Conservation (phyloP, 352 stramenopile genomes). For the Phytophthora pisi region DNA sequence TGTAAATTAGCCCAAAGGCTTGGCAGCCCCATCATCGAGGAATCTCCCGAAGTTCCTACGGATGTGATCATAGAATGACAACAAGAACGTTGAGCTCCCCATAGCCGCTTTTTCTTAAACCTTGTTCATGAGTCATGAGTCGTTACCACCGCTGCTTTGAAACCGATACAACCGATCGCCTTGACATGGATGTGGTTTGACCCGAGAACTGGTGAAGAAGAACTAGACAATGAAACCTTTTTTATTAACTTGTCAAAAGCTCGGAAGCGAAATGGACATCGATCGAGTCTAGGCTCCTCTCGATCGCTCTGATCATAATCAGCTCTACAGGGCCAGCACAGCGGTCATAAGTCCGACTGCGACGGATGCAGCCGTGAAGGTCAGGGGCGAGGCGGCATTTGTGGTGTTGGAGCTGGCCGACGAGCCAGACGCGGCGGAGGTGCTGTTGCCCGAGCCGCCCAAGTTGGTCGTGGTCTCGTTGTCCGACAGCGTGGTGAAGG, state of each 20-base stretch:
- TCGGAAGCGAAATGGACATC: constrained; percentile 33
- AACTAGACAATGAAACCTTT: constrained; percentile 9
- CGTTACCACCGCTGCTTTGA: no score
- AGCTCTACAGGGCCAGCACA: constrained; percentile 27
- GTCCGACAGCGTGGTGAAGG: constrained; percentile 45
- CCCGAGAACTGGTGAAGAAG: neutral
- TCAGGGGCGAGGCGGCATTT: constrained; percentile 12
- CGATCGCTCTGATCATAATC: constrained; percentile 22
- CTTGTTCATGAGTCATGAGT: no score
- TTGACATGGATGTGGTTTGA: no score
- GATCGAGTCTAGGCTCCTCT: constrained; percentile 1
- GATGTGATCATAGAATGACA: no score
- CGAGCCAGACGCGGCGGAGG: constrained; percentile 12
- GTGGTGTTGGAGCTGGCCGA: constrained; percentile 7
- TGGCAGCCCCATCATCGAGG: no score
- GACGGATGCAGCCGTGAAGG: constrained; percentile 22
- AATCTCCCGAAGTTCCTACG: no score
- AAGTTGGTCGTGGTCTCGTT: constrained; percentile 46
- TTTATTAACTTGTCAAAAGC: constrained; percentile 37
- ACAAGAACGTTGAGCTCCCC: no score
- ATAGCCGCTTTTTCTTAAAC: no score
- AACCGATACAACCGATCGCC: no score
- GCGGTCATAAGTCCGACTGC: constrained; percentile 29
- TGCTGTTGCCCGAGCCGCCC: constrained; percentile 2
- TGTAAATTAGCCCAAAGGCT: no score